Evolutionary conservation across 2,329 filamentous ascomycete species (phyloP).

Genomic region (Furcasterigmium sp.): DNA sequence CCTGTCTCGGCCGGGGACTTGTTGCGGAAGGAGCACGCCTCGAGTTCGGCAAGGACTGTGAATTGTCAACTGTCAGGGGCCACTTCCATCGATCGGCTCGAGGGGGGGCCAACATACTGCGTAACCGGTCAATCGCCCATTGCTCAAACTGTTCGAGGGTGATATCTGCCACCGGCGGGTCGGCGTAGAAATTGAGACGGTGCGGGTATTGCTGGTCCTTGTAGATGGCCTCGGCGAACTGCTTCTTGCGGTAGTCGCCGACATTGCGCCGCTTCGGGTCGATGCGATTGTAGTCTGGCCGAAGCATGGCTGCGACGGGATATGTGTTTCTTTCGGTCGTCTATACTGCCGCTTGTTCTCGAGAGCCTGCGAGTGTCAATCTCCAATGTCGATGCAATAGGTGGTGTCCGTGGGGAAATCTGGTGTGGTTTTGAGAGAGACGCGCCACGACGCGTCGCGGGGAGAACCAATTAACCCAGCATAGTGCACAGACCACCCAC

Average conservation of each 20-base stretch:
- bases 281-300: slow-evolving; percentile 46
- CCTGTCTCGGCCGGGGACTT: slow-evolving; percentile 76
- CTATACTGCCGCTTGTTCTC: neutral
- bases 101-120: slow-evolving; percentile 46
- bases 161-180: slow-evolving; percentile 87
- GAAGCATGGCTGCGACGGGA: slow-evolving; percentile 32
- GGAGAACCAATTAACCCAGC: slow-evolving; percentile 6
- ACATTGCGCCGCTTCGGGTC: slow-evolving; percentile 70
- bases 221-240: slow-evolving; percentile 75
- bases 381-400: neutral
- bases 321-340: neutral
- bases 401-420: neutral
- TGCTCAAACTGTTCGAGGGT: slow-evolving; percentile 97
- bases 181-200: slow-evolving; percentile 86
- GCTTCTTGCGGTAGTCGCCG: slow-evolving; percentile 76
- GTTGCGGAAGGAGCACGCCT: slow-evolving; percentile 94
- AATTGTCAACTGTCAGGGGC: neutral
- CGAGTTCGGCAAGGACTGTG: slow-evolving; percentile 77
- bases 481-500: too few species aligned
- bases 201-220: slow-evolving; percentile 75
- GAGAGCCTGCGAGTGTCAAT: neutral
- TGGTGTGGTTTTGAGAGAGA: slow-evolving; percentile 17
- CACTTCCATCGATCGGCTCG: too few species aligned
- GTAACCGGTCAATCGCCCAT: slow-evolving; percentile 92
- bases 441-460: slow-evolving; percentile 26